Conservation (phyloP, 768 basidiomycete genomes). For the Infundibulicybe gibba region DNA sequence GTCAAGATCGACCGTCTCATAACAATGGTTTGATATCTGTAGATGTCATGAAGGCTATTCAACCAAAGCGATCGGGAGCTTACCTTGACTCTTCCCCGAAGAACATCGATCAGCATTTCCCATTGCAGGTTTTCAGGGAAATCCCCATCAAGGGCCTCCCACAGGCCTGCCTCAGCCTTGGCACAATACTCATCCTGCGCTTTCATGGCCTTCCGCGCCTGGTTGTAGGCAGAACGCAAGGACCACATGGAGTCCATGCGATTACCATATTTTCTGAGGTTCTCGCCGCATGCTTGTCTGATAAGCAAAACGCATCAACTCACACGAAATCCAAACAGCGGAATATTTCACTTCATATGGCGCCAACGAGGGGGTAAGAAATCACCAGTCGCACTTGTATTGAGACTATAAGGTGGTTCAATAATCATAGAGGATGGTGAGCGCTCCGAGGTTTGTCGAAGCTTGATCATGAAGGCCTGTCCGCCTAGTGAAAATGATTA, state of each 20-base stretch:
- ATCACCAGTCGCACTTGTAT: conserved; percentile 35
- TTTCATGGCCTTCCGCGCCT: conserved; percentile 64
- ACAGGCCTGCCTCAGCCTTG: conserved; percentile 48
- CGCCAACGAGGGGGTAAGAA: conserved; percentile 60
- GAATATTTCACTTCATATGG: conserved; percentile 65
- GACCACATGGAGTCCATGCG: conserved; percentile 82
- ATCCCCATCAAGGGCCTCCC: conserved; percentile 29
- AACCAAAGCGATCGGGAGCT: neutral
- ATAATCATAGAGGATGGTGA: conserved; percentile 80
- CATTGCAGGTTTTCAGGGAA: conserved; percentile 76
- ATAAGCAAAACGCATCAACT: conserved; percentile 5
- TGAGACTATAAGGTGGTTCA: conserved; percentile 72
- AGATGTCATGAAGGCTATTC: neutral
- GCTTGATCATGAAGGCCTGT: conserved; percentile 84
- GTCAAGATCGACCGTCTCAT: conserved; percentile 73
- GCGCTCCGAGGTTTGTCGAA: conserved; percentile 72
- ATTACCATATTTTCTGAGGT: conserved; percentile 40
- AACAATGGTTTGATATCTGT: conserved; percentile 64
- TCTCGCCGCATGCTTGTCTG: conserved; percentile 65
- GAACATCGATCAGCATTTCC: conserved; percentile 79
- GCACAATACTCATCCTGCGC: conserved; percentile 72
- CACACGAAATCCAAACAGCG: neutral
- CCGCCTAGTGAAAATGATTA: conserved; percentile 50
- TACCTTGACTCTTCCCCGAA: conserved; percentile 85
- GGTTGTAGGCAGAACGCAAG: conserved; percentile 74